phyloP scores from a whole-genome alignment of 805 yeast species.

The Cyberlindnera amylophila region DNA sequence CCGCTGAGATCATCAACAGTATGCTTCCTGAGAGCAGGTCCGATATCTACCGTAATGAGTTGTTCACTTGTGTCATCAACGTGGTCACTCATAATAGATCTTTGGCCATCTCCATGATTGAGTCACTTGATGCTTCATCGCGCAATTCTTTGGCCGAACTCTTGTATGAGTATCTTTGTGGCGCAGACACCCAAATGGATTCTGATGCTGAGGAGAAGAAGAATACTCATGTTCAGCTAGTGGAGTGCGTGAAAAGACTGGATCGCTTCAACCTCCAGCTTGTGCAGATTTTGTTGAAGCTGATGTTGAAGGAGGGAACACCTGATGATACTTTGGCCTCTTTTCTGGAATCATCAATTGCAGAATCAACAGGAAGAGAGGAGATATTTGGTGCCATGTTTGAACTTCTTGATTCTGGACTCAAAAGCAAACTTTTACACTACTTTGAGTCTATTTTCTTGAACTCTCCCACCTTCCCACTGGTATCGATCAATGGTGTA shows the following conservation, averaged over 20 bases:
- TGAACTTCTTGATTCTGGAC: slow-evolving; percentile 30
- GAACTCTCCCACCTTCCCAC: slow-evolving; percentile 39
- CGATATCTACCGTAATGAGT: slow-evolving; percentile 16
- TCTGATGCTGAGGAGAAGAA: slow-evolving; percentile 1
- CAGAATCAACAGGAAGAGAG: slow-evolving; percentile 1
- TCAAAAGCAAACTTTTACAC: slow-evolving; percentile 32
- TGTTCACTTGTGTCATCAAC: slow-evolving; percentile 16
- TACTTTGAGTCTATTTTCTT: slow-evolving; percentile 40
- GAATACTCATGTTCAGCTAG: slow-evolving; percentile 5
- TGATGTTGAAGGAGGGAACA: slow-evolving; percentile 20
- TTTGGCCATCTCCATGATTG: slow-evolving; percentile 7
- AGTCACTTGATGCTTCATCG: slow-evolving; percentile 1
- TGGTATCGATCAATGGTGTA: slow-evolving; percentile 12
- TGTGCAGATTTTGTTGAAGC: slow-evolving; percentile 37
- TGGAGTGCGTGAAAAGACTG: slow-evolving; percentile 25
- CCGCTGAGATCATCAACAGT: slow-evolving; percentile 23
- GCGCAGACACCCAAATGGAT: not conserved
- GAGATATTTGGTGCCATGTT: slow-evolving; percentile 36
- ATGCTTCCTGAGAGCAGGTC: slow-evolving; percentile 18
- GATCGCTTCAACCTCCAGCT: slow-evolving; percentile 41
- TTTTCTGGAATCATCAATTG: slow-evolving; percentile 12
- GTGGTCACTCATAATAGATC: slow-evolving; percentile 15
- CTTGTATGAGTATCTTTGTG: slow-evolving; percentile 7
- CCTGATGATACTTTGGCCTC: slow-evolving; percentile 11
- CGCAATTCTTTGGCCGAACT: not conserved